A percentile compares a stretch with the other conserved stretches of the same genome.
phyloP scores from a whole-genome alignment of 306 rosid species.

The Quercus ilex region DNA sequence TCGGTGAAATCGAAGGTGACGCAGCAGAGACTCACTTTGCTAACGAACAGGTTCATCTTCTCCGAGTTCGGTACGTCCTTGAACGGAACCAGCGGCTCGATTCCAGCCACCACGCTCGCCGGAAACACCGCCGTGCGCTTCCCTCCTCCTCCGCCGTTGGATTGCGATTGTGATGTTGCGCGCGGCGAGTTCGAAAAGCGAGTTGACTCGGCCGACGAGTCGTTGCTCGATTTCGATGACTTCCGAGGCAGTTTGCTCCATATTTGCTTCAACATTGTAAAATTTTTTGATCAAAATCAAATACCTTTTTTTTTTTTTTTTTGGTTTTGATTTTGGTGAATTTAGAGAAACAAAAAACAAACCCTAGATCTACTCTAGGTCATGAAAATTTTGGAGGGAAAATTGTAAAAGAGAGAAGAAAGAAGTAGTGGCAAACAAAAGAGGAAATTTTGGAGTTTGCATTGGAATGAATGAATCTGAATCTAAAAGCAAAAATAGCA shows the following conservation, averaged over 20 bases:
- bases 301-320: no score
- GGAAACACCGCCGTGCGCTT: slow-evolving; percentile 72
- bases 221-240: slow-evolving; percentile 40
- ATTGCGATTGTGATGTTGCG: slow-evolving; percentile 15
- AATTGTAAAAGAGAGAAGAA: no score
- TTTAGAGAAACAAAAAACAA: no score
- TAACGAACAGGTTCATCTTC: slow-evolving; percentile 54
- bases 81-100: slow-evolving; percentile 58
- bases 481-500: no score
- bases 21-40: slow-evolving; percentile 60
- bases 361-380: no score
- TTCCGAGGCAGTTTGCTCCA: slow-evolving; percentile 84
- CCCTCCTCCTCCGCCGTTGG: slow-evolving; percentile 41
- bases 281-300: no score
- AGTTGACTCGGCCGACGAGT: slow-evolving; percentile 43
- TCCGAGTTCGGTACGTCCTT: slow-evolving; percentile 46
- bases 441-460: no score
- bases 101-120: slow-evolving; percentile 69
- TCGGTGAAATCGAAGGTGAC: slow-evolving; percentile 52
- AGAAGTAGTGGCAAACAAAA: no score
- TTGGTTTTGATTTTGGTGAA: no score
- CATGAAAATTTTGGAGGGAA: no score
- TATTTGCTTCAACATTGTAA: slow-evolving; percentile 83
- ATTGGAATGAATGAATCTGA: no score
- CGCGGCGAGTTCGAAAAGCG: slow-evolving; percentile 5